Evolutionary conservation across 805 yeast genomes (phyloP).

Genomic region (Spencermartinsiella europaea): DNA sequence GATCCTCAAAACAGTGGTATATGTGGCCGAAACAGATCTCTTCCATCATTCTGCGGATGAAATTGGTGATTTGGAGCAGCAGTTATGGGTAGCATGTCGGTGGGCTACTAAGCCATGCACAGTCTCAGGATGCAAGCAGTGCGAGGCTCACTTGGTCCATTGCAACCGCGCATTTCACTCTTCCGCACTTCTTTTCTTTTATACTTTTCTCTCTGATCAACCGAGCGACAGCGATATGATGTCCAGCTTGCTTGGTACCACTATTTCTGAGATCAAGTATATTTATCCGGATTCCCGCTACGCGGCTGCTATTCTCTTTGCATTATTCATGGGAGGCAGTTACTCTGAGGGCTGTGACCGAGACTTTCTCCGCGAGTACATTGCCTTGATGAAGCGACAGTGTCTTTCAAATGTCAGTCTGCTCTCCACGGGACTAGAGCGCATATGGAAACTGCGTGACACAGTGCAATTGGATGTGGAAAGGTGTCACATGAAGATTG

Average conservation of each 20-base stretch:
- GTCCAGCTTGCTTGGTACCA: not conserved
- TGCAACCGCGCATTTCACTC: slow-evolving; percentile 15
- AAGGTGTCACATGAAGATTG: slow-evolving; percentile 1
- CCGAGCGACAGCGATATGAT: not conserved
- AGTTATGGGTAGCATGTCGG: slow-evolving; percentile 11
- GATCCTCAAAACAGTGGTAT: slow-evolving; percentile 3
- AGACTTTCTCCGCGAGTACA: slow-evolving; percentile 2
- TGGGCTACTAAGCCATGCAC: slow-evolving; percentile 1
- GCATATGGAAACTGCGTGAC: slow-evolving; percentile 6
- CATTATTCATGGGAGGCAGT: slow-evolving; percentile 9
- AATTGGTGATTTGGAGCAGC: slow-evolving; percentile 4
- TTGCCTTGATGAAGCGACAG: slow-evolving; percentile 6
- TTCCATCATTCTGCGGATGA: slow-evolving; percentile 6
- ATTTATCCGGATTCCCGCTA: not conserved
- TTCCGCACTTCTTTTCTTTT: slow-evolving; percentile 13
- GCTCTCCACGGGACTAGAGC: not conserved
- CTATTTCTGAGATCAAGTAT: not conserved
- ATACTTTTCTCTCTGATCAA: slow-evolving; percentile 1
- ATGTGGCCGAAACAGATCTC: slow-evolving; percentile 2
- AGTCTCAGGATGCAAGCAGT: not conserved
- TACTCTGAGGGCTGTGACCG: slow-evolving; percentile 9
- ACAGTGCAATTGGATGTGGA: slow-evolving; percentile 1
- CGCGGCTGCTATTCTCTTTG: slow-evolving; percentile 13
- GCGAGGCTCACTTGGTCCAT: slow-evolving; percentile 10
- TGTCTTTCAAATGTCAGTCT: slow-evolving; percentile 10